Evolutionary conservation across 495 filamentous ascomycete species (phyloP).

Genomic region (Neurospora terricola): DNA sequence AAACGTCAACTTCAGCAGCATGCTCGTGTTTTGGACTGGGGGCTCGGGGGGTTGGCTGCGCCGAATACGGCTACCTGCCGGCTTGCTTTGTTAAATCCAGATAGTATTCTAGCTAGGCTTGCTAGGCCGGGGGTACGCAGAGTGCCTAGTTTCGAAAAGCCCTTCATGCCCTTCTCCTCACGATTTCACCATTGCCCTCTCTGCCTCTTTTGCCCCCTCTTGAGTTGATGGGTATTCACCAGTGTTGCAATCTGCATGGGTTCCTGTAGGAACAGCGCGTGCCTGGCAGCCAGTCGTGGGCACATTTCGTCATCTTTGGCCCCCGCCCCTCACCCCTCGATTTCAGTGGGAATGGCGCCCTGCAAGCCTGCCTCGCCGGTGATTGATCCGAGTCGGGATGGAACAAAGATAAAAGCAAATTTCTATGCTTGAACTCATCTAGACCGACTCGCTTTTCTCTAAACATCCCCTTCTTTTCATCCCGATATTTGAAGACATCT

Average conservation of each 20-base stretch:
- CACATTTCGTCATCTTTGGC: background rate
- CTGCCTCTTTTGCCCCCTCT: background rate
- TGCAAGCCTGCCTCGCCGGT: background rate
- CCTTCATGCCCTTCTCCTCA: background rate
- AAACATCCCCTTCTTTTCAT: background rate
- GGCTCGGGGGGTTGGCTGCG: background rate
- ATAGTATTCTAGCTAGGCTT: background rate
- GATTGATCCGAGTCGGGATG: background rate
- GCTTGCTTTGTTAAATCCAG: background rate
- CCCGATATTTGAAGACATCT: background rate
- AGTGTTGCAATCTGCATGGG: background rate
- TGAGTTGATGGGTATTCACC: background rate
- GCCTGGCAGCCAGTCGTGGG: background rate
- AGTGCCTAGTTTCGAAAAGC: background rate
- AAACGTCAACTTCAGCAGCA: conserved; percentile 3
- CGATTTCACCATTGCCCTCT: background rate
- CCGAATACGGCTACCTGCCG: background rate
- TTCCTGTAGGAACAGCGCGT: background rate
- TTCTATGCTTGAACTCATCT: background rate
- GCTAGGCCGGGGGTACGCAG: no score
- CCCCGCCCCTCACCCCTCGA: background rate
- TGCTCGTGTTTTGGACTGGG: background rate
- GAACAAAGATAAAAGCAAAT: background rate
- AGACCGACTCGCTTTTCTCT: background rate
- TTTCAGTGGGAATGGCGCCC: background rate